A percentile compares a stretch with the other conserved stretches of the same genome.
Evolutionary conservation across 192 early-diverging fungal species (phyloP).

Genomic region (Entomortierella lignicola): DNA sequence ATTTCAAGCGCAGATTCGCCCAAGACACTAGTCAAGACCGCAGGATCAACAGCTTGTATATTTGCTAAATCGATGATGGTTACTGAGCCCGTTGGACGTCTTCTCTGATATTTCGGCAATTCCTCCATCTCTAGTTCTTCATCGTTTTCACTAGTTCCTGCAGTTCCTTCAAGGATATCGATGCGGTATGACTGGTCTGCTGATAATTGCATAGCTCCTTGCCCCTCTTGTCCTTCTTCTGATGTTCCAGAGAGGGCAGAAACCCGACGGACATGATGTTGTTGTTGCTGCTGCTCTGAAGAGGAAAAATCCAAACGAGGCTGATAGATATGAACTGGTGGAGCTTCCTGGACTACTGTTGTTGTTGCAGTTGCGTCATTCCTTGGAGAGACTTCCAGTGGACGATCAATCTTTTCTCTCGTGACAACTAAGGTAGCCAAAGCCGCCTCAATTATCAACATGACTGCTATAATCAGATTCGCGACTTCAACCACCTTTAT

Average conservation of each 20-base stretch:
- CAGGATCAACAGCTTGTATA: constrained; percentile 12
- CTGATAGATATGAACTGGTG: constrained; percentile 21
- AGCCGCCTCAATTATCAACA: not conserved
- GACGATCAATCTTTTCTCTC: not conserved
- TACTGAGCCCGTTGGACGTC: constrained; percentile 13
- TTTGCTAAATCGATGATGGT: constrained; percentile 35
- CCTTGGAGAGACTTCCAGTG: not conserved
- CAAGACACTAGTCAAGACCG: constrained; percentile 23
- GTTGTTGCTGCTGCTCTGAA: not conserved
- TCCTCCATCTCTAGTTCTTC: constrained; percentile 16
- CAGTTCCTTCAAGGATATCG: not conserved
- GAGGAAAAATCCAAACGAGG: constrained; percentile 5
- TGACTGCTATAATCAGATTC: not conserved
- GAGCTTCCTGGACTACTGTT: not conserved
- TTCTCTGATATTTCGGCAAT: constrained; percentile 28
- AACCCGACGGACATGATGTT: no score
- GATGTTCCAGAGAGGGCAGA: not conserved
- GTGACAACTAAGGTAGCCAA: not conserved
- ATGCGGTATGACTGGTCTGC: not conserved
- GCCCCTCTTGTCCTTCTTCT: not conserved
- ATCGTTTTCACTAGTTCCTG: not conserved
- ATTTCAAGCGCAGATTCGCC: not conserved
- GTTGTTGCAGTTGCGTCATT: not conserved
- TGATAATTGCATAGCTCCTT: not conserved
- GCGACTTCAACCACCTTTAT: not conserved